Percentiles rank a stretch among this genome's conserved stretches.
Conservation (phyloP, 2,329 filamentous ascomycete species). For the Didymosphaeria variabile region DNA sequence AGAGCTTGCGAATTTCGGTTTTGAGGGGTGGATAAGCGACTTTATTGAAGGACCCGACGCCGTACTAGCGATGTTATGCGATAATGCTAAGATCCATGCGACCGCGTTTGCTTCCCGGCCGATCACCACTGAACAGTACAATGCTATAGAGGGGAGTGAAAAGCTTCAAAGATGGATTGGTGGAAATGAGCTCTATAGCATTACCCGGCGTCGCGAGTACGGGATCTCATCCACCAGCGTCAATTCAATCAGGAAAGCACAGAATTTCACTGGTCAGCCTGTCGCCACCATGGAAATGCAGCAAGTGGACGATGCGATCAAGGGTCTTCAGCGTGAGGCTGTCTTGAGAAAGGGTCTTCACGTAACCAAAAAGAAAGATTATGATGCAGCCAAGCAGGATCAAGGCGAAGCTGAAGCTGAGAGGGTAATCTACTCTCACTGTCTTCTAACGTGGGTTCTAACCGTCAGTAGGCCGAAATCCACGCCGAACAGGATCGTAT, state of each 20-base stretch:
- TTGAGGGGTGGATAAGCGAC: conserved; percentile 84
- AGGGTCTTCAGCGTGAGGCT: conserved; percentile 52
- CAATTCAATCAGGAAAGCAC: conserved; percentile 67
- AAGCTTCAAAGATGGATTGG: conserved; percentile 74
- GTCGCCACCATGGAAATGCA: conserved; percentile 72
- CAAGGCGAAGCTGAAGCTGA: conserved; percentile 33
- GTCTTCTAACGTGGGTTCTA: conserved; percentile 13
- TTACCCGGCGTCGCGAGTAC: conserved; percentile 81
- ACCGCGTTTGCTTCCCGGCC: conserved; percentile 72
- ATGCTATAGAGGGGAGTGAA: conserved; percentile 66
- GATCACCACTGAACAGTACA: conserved; percentile 72
- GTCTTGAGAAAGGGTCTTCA: conserved; percentile 52
- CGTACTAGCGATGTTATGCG: conserved; percentile 88
- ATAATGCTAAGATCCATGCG: conserved; percentile 72
- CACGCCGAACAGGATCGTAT: conserved; percentile 71
- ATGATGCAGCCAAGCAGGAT: conserved; percentile 41
- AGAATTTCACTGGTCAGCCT: conserved; percentile 79
- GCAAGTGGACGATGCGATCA: conserved; percentile 65
- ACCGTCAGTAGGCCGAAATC: conserved; percentile 45
- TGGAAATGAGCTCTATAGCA: conserved; percentile 62
- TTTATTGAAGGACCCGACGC: conserved; percentile 81
- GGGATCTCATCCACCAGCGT: conserved; percentile 77
- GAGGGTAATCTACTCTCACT: conserved; percentile 28
- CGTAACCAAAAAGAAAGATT: conserved; percentile 33
- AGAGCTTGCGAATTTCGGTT: conserved; percentile 67